Conservation (phyloP, 208 protist genomes). For the Trypanosoma vivax region DNA sequence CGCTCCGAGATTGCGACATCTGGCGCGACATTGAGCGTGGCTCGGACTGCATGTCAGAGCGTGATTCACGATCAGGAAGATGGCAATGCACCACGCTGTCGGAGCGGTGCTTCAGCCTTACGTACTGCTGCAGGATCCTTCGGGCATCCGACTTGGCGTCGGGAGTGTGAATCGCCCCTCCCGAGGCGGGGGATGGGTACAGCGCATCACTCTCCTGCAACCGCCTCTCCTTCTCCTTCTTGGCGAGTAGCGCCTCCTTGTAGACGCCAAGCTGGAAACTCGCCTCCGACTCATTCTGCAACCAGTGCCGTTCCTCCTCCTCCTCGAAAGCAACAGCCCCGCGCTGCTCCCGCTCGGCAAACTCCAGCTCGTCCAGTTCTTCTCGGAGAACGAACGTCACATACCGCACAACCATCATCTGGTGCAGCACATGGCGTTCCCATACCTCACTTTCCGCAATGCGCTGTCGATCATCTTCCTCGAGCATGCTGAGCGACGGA, state of each 20-base stretch:
- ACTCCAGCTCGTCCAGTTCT: conserved; percentile 50
- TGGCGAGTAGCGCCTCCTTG: conserved; percentile 28
- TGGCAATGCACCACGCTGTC: background rate
- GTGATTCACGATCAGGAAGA: background rate
- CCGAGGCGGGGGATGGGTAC: background rate
- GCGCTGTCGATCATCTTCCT: conserved; percentile 39
- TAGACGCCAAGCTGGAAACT: conserved; percentile 23
- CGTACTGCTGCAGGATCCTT: conserved; percentile 44
- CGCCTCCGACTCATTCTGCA: conserved; percentile 39
- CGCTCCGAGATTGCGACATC: background rate
- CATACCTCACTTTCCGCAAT: conserved; percentile 46
- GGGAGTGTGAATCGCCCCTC: background rate
- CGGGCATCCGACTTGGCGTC: conserved; percentile 24
- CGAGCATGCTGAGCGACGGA: conserved; percentile 28
- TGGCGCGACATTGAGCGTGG: background rate
- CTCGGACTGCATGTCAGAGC: background rate
- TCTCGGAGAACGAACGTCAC: conserved; percentile 72
- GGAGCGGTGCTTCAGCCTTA: conserved; percentile 21
- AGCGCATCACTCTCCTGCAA: conserved; percentile 18
- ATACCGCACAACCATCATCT: conserved; percentile 78
- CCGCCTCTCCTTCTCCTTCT: conserved; percentile 32
- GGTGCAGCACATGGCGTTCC: conserved; percentile 43
- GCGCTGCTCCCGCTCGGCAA: conserved; percentile 29
- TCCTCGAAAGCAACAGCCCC: conserved; percentile 36
- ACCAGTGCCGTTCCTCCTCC: conserved; percentile 41